A percentile compares a stretch with the other conserved stretches of the same genome.
Conservation (phyloP, 176 grass and related monocot genomes). For the Olyra latifolia region DNA sequence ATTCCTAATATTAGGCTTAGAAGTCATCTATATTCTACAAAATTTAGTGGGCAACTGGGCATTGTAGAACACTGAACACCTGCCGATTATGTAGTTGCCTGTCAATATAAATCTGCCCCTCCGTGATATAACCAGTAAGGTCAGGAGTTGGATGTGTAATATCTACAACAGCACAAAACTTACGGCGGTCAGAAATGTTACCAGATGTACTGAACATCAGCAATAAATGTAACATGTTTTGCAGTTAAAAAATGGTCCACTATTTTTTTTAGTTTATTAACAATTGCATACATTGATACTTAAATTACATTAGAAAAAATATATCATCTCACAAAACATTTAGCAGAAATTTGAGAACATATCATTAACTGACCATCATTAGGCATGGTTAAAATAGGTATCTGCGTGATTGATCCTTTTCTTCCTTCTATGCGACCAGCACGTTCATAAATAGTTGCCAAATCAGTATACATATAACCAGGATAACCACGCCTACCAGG, state of each 20-base stretch:
- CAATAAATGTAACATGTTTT: neutral
- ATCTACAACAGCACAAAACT: slow-evolving; percentile 45
- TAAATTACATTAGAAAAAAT: neutral
- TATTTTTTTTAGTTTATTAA: neutral
- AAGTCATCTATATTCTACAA: neutral
- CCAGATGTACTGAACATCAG: neutral
- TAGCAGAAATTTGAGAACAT: neutral
- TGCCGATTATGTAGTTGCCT: slow-evolving; percentile 76
- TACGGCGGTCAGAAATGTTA: neutral
- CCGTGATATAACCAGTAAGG: slow-evolving; percentile 79
- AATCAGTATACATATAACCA: slow-evolving; percentile 84
- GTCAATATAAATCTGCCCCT: slow-evolving; percentile 87
- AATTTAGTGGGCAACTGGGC: neutral
- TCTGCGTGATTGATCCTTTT: slow-evolving; percentile 80
- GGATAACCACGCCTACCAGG: slow-evolving; percentile 87
- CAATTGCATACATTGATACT: neutral
- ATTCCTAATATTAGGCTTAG: neutral
- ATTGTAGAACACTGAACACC: slow-evolving; percentile 22
- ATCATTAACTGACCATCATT: slow-evolving; percentile 64
- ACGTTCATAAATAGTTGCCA: slow-evolving; percentile 84
- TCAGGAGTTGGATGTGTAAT: slow-evolving; percentile 87
- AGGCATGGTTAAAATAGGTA: slow-evolving; percentile 86
- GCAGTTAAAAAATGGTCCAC: neutral
- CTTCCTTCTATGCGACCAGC: slow-evolving; percentile 86
- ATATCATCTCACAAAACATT: slow-evolving; percentile 10